These are phyloP conservation scores for Alternaria solani DNA, from an alignment of 2,329 filamentous ascomycete genomes.

Conservation along the genomic window DNA sequence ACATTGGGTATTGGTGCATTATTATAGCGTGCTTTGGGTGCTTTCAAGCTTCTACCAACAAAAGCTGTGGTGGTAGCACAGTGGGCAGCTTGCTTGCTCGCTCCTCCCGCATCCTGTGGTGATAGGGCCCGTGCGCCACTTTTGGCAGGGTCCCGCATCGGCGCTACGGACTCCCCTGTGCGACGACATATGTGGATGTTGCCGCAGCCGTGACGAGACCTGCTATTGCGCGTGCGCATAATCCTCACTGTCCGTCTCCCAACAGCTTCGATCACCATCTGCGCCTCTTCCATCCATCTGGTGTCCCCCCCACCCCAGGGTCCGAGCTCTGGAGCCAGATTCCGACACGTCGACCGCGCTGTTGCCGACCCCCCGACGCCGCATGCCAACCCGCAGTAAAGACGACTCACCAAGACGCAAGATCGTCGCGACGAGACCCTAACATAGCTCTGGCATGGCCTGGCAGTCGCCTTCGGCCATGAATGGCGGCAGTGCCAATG, in stretches of 20 bases:
- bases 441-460: conserved; percentile 63
- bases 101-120: conserved; percentile 10
- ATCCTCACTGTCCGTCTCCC: conserved; percentile 5
- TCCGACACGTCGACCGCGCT: conserved; percentile 28
- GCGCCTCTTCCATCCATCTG: conserved; percentile 2
- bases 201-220: conserved; percentile 10
- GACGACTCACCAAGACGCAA: conserved; percentile 31
- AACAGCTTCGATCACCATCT: background rate
- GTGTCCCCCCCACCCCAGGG: conserved; percentile 18
- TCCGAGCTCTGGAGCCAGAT: conserved; percentile 34
- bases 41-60: background rate
- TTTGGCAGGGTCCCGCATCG: conserved; percentile 14
- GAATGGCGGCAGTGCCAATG: conserved; percentile 63
- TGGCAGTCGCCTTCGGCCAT: conserved; percentile 74
- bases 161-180: conserved; percentile 23
- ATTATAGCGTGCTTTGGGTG: background rate
- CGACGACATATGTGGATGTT: conserved; percentile 15
- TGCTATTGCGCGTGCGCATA: conserved; percentile 10
- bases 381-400: conserved; percentile 38
- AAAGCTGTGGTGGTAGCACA: background rate
- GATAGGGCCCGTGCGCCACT: conserved; percentile 11
- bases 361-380: conserved; percentile 37
- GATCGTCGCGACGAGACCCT: conserved; percentile 30
- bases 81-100: background rate
- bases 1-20: no score